These are phyloP conservation scores for Ceratocystiopsis minuta DNA, from an alignment of 2,329 filamentous ascomycete species.

Conservation along the genomic window DNA sequence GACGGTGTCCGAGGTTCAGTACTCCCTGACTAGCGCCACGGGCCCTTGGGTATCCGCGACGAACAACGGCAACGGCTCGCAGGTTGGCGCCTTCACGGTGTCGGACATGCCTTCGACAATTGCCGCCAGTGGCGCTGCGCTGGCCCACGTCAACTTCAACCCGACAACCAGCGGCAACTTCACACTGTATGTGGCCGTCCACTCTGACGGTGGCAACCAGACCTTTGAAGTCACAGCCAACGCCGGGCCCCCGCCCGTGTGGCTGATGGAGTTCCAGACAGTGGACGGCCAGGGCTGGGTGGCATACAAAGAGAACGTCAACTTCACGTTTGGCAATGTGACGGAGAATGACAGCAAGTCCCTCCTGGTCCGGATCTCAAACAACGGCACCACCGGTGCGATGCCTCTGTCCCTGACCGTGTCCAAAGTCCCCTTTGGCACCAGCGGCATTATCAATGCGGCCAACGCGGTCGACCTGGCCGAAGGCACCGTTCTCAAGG, in stretches of 20 bases:
- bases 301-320: constrained; percentile 20
- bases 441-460: constrained; percentile 33
- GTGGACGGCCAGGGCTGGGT: constrained; percentile 32
- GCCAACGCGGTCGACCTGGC: constrained; percentile 38
- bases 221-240: constrained; percentile 29
- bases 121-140: constrained; percentile 19
- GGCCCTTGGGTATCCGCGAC: constrained; percentile 25
- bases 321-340: constrained; percentile 38
- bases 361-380: constrained; percentile 34
- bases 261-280: constrained; percentile 36
- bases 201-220: constrained; percentile 29
- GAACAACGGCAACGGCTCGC: constrained; percentile 15
- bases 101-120: constrained; percentile 26
- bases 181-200: constrained; percentile 27
- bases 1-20: constrained; percentile 24
- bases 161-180: constrained; percentile 28
- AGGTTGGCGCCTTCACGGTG: constrained; percentile 30
- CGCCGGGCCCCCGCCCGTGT: constrained; percentile 29
- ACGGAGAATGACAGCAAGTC: constrained; percentile 29
- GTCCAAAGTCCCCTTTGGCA: constrained; percentile 41
- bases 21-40: constrained; percentile 23
- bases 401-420: constrained; percentile 36
- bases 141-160: constrained; percentile 28
- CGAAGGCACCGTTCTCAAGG: constrained; percentile 32
- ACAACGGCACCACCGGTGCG: constrained; percentile 30